These are phyloP conservation scores for Plasmodium fragile DNA, from an alignment of 169 alveolate species.

Conservation along the genomic window DNA sequence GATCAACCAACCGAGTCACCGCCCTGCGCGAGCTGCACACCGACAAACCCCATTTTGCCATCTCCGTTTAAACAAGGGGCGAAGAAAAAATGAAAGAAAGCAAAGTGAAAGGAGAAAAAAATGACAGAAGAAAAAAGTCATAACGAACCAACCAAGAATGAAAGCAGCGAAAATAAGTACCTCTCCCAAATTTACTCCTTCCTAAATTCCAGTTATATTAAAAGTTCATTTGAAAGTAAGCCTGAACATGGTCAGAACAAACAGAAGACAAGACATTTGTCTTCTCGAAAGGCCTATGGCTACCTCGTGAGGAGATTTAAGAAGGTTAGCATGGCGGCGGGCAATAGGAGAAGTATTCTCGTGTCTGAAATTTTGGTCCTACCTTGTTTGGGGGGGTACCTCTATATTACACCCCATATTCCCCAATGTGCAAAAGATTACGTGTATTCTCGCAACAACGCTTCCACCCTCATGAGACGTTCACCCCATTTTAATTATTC, in stretches of 20 bases:
- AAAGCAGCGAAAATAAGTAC: slow-evolving; percentile 61
- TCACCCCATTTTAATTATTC: neutral
- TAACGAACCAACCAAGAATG: slow-evolving; percentile 51
- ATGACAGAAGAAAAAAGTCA: slow-evolving; percentile 63
- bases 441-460: neutral
- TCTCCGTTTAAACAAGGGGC: neutral
- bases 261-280: slow-evolving; percentile 31
- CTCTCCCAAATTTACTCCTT: slow-evolving; percentile 68
- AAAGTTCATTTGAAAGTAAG: slow-evolving; percentile 30
- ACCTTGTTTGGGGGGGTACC: neutral
- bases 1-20: neutral
- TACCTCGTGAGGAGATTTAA: slow-evolving; percentile 53
- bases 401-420: neutral
- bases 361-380: neutral
- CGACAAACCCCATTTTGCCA: neutral
- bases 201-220: slow-evolving; percentile 68
- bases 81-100: slow-evolving; percentile 16
- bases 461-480: neutral
- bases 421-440: neutral
- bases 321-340: neutral
- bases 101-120: slow-evolving; percentile 23
- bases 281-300: slow-evolving; percentile 41
- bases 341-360: neutral
- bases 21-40: neutral
- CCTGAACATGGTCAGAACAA: slow-evolving; percentile 33